Evolutionary conservation across 805 yeast genomes (phyloP), one percentile per base, ranked within the genome.

Genomic region (Brettanomyces bruxellensis): DNA sequence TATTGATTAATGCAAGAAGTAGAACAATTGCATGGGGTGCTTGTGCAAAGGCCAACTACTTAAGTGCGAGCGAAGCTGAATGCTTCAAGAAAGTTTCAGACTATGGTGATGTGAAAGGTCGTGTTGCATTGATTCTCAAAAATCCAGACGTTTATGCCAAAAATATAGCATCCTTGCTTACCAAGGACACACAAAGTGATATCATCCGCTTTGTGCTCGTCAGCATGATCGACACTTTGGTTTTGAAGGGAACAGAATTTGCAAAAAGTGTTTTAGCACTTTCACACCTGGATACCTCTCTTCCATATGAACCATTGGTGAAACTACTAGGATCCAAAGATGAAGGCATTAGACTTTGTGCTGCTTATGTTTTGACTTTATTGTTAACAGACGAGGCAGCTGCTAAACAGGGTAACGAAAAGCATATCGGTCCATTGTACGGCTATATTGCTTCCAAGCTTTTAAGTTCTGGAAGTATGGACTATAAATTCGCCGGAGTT

Each of bases 1-100:
- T 82, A 45, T 72, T 83, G 55, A 71, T 74, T 52, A 79, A 78
- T 50, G 81, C 88, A 51, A 73, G 93, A 56, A 82, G 86, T 49
- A 77, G 93, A 52, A 81, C 90, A 32, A 78, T 89, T 47, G 95
- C 95, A 32, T 90, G 97, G 97, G 95, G 86, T 58, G 95, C 95
- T 8, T 79, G 85, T 55, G 81, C 86, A 9, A 74, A 95, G 46
- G 81, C 90, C 18, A 80, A 78, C 42, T 75, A 81, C 40, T 70
- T 90, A 36, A 67, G 81, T 40, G 74, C 73, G 44, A 78, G 77
- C 50, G 93, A 87, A 60, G 91, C 90, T 9, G 73, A 55, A 49
- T 46, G 62, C 50, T 49, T 71, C 43, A 65, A 62, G 48, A 55
- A 55, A 30, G 53, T 70, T 40, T 54, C 57, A 8, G 73, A 69